These are phyloP conservation scores for Saitoella complicata DNA, from an alignment of 805 yeast species.

Conservation along the genomic window DNA sequence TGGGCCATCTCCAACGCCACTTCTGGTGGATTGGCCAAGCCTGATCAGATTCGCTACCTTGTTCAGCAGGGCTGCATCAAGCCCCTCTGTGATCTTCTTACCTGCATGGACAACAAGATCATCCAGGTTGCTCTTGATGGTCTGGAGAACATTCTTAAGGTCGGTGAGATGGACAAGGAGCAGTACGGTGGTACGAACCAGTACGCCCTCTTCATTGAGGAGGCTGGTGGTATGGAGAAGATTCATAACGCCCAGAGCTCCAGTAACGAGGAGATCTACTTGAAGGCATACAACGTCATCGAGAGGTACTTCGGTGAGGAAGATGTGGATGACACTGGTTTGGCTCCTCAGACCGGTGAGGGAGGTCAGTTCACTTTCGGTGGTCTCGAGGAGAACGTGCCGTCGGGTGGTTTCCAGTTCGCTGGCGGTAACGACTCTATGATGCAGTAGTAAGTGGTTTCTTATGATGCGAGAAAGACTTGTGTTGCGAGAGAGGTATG, in stretches of 20 bases:
- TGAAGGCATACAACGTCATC: slow-evolving; percentile 77
- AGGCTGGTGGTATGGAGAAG: slow-evolving; percentile 97
- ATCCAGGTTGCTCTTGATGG: slow-evolving; percentile 93
- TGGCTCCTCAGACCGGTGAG: slow-evolving; percentile 47
- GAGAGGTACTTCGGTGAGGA: slow-evolving; percentile 82
- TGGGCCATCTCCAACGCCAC: slow-evolving; percentile 99
- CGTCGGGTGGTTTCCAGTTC: too few relatives aligned
- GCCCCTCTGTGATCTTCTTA: slow-evolving; percentile 84
- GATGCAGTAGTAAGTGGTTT: too few relatives aligned
- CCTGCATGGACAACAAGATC: slow-evolving; percentile 76
- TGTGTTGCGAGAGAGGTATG: too few relatives aligned
- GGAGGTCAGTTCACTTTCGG: slow-evolving; percentile 87
- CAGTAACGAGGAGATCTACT: slow-evolving; percentile 80
- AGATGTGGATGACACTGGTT: slow-evolving; percentile 44
- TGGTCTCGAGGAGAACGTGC: slow-evolving; percentile 19
- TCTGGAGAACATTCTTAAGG: slow-evolving; percentile 77
- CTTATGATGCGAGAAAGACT: too few relatives aligned
- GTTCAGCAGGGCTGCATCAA: slow-evolving; percentile 93
- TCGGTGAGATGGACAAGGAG: slow-evolving; percentile 88
- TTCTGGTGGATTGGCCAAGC: slow-evolving; percentile 81
- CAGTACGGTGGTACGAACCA: slow-evolving; percentile 56
- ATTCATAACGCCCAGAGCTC: slow-evolving; percentile 84
- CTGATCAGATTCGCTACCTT: slow-evolving; percentile 84
- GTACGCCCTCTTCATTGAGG: slow-evolving; percentile 84
- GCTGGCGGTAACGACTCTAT: too few relatives aligned